Percentiles rank a stretch among this genome's conserved stretches.
Conservation (phyloP, 2,329 filamentous ascomycete species). For the Nakataea oryzae region DNA sequence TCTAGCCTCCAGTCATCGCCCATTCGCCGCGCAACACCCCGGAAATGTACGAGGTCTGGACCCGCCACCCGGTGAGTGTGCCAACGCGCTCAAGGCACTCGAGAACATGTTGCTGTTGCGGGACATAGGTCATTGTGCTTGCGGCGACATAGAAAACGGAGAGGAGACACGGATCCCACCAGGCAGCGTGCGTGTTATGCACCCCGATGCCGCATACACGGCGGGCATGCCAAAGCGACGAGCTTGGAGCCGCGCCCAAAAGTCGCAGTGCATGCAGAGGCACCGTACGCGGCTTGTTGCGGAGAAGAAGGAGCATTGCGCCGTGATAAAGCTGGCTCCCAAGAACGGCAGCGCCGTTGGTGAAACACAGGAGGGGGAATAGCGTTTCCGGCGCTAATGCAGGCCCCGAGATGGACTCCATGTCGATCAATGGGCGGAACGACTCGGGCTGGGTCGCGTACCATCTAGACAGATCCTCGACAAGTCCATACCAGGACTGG, state of each 20-base stretch:
- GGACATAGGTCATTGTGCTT: constrained; percentile 34
- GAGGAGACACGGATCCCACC: constrained; percentile 37
- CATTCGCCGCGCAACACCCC: neutral
- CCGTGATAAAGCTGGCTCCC: constrained; percentile 47
- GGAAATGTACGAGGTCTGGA: neutral
- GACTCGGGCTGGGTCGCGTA: neutral
- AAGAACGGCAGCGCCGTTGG: constrained; percentile 28
- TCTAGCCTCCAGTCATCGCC: neutral
- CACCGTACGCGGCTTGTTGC: constrained; percentile 35
- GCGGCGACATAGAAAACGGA: constrained; percentile 33
- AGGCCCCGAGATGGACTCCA: neutral
- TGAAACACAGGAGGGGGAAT: constrained; percentile 26
- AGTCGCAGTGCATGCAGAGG: constrained; percentile 13
- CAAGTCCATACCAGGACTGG: neutral
- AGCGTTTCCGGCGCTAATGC: constrained; percentile 15
- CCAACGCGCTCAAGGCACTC: constrained; percentile 25
- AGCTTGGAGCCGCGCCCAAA: constrained; percentile 18
- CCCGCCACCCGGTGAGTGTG: constrained; percentile 11
- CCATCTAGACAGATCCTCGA: neutral
- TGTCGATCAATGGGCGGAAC: neutral
- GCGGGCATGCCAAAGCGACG: constrained; percentile 36
- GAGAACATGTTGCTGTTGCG: constrained; percentile 32
- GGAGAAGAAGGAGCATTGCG: constrained; percentile 39
- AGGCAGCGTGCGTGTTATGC: constrained; percentile 30
- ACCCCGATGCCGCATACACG: constrained; percentile 37